These are phyloP conservation scores for Maudiozyma turicensis DNA, from an alignment of 805 yeast species.

Conservation along the genomic window DNA sequence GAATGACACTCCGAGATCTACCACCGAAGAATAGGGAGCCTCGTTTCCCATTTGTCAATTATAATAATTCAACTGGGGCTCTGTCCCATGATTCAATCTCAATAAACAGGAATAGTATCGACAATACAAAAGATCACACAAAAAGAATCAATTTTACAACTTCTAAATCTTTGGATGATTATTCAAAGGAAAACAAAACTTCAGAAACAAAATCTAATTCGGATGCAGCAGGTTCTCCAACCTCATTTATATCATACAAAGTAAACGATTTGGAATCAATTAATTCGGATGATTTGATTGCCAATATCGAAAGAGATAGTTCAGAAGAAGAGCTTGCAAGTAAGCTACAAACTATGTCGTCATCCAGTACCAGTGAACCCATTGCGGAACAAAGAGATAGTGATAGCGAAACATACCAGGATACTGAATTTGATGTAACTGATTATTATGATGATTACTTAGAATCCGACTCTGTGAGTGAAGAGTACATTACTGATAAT, in stretches of 20 bases:
- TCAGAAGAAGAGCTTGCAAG: background rate
- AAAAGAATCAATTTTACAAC: constrained; percentile 17
- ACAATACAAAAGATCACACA: background rate
- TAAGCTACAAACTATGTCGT: background rate
- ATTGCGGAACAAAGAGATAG: background rate
- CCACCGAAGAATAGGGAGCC: constrained; percentile 1
- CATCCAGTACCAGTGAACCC: background rate
- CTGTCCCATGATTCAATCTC: background rate
- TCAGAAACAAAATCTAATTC: background rate
- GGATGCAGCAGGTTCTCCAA: background rate
- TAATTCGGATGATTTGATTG: no score
- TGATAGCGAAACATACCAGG: background rate
- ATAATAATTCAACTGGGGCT: constrained; percentile 1
- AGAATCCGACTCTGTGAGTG: constrained; percentile 1
- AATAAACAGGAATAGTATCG: background rate
- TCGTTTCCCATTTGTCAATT: background rate
- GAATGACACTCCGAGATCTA: constrained; percentile 24
- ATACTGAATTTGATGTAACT: constrained; percentile 3
- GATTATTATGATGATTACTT: constrained; percentile 6
- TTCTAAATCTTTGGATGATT: constrained; percentile 20
- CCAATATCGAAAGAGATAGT: no score
- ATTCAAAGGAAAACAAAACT: background rate
- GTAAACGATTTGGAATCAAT: background rate
- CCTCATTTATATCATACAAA: background rate
- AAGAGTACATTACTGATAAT: background rate